Conservation (phyloP, 257 asterid species). For the Galeopsis tetrahit region DNA sequence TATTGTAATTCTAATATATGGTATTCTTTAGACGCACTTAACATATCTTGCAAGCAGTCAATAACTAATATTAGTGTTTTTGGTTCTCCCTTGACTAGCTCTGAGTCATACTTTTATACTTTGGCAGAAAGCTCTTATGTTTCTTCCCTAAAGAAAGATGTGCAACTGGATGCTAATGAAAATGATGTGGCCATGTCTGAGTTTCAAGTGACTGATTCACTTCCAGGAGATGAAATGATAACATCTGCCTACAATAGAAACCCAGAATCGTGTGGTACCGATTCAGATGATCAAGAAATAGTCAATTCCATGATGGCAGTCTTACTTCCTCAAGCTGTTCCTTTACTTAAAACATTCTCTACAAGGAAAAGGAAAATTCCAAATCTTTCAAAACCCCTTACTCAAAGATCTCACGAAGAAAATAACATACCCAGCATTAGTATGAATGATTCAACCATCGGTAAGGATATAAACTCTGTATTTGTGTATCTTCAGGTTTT, state of each 20-base stretch:
- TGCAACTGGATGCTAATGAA: conserved; percentile 38
- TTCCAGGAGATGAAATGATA: conserved; percentile 56
- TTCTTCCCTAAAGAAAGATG: conserved; percentile 35
- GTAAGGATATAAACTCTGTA: conserved; percentile 45
- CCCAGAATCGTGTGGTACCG: conserved; percentile 58
- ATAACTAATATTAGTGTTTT: conserved; percentile 13
- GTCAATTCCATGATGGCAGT: conserved; percentile 75
- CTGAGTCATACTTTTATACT: conserved; percentile 26
- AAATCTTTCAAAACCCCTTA: conserved; percentile 37
- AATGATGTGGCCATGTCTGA: conserved; percentile 43
- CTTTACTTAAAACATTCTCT: conserved; percentile 74
- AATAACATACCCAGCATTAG: conserved; percentile 37
- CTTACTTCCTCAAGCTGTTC: conserved; percentile 88
- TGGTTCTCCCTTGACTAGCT: conserved; percentile 12
- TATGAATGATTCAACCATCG: conserved; percentile 39
- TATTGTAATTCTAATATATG: conserved; percentile 37
- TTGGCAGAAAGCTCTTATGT: conserved; percentile 48
- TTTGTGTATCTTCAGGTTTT: conserved; percentile 15
- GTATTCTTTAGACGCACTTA: conserved; percentile 2
- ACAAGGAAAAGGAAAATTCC: conserved; percentile 65
- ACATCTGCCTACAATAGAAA: conserved; percentile 40
- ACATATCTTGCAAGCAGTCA: conserved; percentile 12
- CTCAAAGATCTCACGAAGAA: conserved; percentile 41
- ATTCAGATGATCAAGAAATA: conserved; percentile 57
- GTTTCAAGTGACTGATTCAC: conserved; percentile 51